Evolutionary conservation across 2,329 filamentous ascomycete genomes (phyloP), one percentile per base, ranked within the genome.

Genomic region (Didymella glomerata): DNA sequence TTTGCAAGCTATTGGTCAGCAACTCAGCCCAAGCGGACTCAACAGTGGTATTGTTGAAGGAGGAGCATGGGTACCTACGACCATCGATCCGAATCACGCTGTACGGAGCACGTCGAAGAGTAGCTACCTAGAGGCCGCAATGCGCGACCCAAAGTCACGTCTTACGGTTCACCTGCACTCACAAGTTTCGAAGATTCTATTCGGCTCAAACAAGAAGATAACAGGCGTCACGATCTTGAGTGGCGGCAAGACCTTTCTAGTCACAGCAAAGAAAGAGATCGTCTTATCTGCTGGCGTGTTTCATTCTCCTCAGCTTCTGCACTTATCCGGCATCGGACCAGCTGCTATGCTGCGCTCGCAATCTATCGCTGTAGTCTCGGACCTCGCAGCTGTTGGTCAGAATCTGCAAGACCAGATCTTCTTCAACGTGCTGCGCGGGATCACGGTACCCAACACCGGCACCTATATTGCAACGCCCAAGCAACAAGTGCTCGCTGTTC

Each of bases 251-350:
- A 44, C 45, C 2, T 70, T 64, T 47, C 48, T 61, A 2, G 13
- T 70, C 4, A 46, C 46, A 4, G 65, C 68, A 5, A 55, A 67
- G 66, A 78, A 78, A 41, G 80, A 82, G 64, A 73, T 82, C 22
- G 77, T 83, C 18, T 60, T 82, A 1, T 78, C 79, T 0, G 78
- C 78, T 1, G 66, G 66, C n/a, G 68, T 67, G 16, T 80, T 79
- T 53, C 77, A 78, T 46, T 79, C 76, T 1, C 79, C 78, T 0
- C 78, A 81, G 55, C 60, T 73, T 1, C 66, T 69, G 65, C 71
- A 76, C 63, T 54, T 78, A 0, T 78, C 74, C 2, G 77, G 77
- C 27, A 71, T 79, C 34, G 77, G 78, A 3, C 67, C 65, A 1
- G 56, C 49, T 4, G 36, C 22, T 1, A 62, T 53, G 1, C 65